Evolutionary conservation across 2,329 filamentous ascomycete species (phyloP).

Genomic region (Basipetospora chlamydospora): DNA sequence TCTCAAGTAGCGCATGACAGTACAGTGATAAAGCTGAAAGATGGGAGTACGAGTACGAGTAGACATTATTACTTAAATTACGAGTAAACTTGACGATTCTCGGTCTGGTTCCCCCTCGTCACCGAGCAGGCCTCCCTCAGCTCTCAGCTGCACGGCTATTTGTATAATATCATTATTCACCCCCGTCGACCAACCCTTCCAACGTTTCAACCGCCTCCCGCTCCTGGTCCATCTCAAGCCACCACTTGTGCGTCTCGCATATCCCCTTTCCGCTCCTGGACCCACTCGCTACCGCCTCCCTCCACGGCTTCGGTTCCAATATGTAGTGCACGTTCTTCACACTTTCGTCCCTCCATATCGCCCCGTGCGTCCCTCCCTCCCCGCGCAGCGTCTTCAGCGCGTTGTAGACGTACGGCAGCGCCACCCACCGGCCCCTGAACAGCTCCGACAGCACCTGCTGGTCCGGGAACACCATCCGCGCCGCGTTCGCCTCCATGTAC

Average conservation of each 20-base stretch:
- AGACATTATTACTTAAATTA: too few species aligned
- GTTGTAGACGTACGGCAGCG: slow-evolving; percentile 47
- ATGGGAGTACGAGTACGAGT: too few species aligned
- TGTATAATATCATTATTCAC: too few species aligned
- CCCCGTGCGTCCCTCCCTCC: slow-evolving; percentile 34
- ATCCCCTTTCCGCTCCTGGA: slow-evolving; percentile 27
- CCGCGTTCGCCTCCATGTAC: slow-evolving; percentile 32
- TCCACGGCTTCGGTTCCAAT: slow-evolving; percentile 47
- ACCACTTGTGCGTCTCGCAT: slow-evolving; percentile 40
- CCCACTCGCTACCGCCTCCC: slow-evolving; percentile 30
- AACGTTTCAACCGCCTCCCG: too few species aligned
- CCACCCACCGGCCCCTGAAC: slow-evolving; percentile 40
- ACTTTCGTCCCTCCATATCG: slow-evolving; percentile 41
- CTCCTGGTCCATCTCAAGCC: slow-evolving; percentile 33
- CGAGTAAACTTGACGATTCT: too few species aligned
- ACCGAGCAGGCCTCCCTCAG: too few species aligned
- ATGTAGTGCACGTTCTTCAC: slow-evolving; percentile 51
- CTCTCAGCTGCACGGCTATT: too few species aligned
- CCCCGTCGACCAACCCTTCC: too few species aligned
- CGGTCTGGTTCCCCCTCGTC: too few species aligned
- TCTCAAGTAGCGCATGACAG: too few species aligned
- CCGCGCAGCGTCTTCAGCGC: slow-evolving; percentile 46
- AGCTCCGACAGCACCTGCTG: slow-evolving; percentile 42
- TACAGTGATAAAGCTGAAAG: too few species aligned
- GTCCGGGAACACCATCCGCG: slow-evolving; percentile 40